phyloP scores from a whole-genome alignment of 1,284 basidiomycete species.

The Pseudozyma pruni region DNA sequence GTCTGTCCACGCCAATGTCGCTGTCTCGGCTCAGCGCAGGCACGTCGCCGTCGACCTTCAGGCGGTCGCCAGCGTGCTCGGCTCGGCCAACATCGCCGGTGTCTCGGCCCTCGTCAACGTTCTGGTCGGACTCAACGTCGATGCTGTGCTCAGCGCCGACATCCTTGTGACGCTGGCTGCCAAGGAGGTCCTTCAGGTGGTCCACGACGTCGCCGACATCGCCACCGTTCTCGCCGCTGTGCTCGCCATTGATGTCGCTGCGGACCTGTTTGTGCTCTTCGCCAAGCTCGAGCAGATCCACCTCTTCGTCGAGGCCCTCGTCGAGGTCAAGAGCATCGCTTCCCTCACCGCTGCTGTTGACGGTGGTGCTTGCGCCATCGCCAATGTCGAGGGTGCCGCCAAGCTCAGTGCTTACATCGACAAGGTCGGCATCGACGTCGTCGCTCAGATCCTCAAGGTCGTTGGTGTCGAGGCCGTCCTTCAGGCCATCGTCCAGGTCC shows the following conservation, averaged over 20 bases:
- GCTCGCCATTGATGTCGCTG: slow-evolving; percentile 5
- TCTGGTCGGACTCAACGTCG: slow-evolving; percentile 7
- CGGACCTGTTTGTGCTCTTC: slow-evolving; percentile 11
- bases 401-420: slow-evolving; percentile 21
- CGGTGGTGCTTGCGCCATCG: slow-evolving; percentile 5
- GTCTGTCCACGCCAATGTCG: background rate
- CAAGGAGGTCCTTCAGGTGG: slow-evolving; percentile 6
- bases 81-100: slow-evolving; percentile 6
- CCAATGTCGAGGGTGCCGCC: slow-evolving; percentile 12
- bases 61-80: slow-evolving; percentile 2
- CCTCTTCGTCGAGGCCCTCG: slow-evolving; percentile 18
- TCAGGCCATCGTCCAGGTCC: slow-evolving; percentile 4
- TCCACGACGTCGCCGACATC: slow-evolving; percentile 19
- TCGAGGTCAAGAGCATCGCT: slow-evolving; percentile 14
- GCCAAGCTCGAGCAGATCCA: slow-evolving; percentile 16
- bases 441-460: slow-evolving; percentile 7
- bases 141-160: slow-evolving; percentile 13
- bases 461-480: slow-evolving; percentile 11
- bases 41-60: background rate
- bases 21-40: background rate
- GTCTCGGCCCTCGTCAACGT: slow-evolving; percentile 2
- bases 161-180: slow-evolving; percentile 14
- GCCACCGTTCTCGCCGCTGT: slow-evolving; percentile 15
- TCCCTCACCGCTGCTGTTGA: slow-evolving; percentile 14
- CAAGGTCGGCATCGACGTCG: slow-evolving; percentile 9